Evolutionary conservation across 176 grass and related monocot genomes (phyloP), one percentile per base, ranked within the genome.

Genomic region (Carex cristatella): DNA sequence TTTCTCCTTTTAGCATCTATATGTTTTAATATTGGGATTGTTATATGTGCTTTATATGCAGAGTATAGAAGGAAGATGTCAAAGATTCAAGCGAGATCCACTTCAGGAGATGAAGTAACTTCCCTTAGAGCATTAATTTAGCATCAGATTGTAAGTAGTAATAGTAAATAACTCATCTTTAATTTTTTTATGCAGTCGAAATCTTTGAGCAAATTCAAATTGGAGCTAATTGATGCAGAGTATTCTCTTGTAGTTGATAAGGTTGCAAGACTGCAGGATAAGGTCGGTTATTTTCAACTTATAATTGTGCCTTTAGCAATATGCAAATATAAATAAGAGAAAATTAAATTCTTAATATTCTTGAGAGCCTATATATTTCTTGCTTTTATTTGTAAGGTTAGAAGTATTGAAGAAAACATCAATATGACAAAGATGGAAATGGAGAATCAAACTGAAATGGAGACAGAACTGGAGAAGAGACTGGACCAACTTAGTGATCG

Each of bases 401-500:
- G 90, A 74, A 91, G 83, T 77, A 91, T 95, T 71, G 93, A 99
- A 83, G 96, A 95, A 91, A 94, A 90, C 46, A 92, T 99, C 85
- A 89, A 89, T 5, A 86, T 92, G 35, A 85, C 85, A 81, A 94
- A 84, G 93, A 94, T 89, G 67, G 90, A 90, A 53, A 99, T 92
- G 79, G 65, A 90, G 79, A 88, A 88, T 78, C 93, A 87, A 90
- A 90, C 93, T 82, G 93, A 95, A 84, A 87, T 95, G 11, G 96
- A 99, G 81, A 83, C 59, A 51, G 96, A 99, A 88, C 86, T 99
- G 75, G 94, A 94, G 58, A 99, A 89, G 84, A 92, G 96, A 86
- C 93, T 95, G 57, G 93, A 95, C 87, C 96, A 99, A 87, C 88
- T 99, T 73, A 99, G 91, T 73, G 96, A 99, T 91, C 90, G 96